Percentiles rank a stretch among this genome's conserved stretches.
These are phyloP conservation scores for Diplodia intermedia DNA, from an alignment of 2,329 filamentous ascomycete genomes.

Conservation along the genomic window DNA sequence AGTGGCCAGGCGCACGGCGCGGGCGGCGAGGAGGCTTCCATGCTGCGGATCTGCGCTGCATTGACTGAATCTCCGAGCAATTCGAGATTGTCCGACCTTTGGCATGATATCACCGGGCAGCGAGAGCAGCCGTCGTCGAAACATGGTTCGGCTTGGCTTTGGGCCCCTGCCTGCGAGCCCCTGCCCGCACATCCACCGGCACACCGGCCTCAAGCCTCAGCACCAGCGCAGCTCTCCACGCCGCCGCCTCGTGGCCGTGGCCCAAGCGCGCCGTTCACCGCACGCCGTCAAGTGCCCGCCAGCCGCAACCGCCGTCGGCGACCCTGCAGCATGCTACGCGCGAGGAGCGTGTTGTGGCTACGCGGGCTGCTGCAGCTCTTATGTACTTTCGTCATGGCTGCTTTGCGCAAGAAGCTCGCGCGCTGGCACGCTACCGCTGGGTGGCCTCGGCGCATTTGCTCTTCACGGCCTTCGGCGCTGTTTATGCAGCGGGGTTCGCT, in stretches of 20 bases:
- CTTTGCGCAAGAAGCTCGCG: constrained; percentile 11
- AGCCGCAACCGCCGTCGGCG: neutral
- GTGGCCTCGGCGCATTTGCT: constrained; percentile 22
- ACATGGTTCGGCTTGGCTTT: constrained; percentile 30
- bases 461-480: constrained; percentile 20
- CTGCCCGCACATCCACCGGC: constrained; percentile 29
- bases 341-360: neutral
- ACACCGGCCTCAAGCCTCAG: constrained; percentile 23
- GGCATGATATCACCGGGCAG: constrained; percentile 28
- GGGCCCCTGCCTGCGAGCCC: constrained; percentile 22
- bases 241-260: constrained; percentile 22
- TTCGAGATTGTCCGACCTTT: constrained; percentile 24
- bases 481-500: constrained; percentile 23
- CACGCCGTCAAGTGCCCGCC: neutral
- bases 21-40: constrained; percentile 11
- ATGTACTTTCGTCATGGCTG: neutral
- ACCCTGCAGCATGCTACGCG: constrained; percentile 1
- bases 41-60: constrained; percentile 26
- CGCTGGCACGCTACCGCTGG: constrained; percentile 25
- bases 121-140: constrained; percentile 23
- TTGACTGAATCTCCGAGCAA: constrained; percentile 31
- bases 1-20: constrained; percentile 3
- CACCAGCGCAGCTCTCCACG: constrained; percentile 1
- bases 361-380: neutral
- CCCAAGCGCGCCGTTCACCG: constrained; percentile 19